Conservation (phyloP, 1,284 basidiomycete species). For the Afroboletus lepidellus region DNA sequence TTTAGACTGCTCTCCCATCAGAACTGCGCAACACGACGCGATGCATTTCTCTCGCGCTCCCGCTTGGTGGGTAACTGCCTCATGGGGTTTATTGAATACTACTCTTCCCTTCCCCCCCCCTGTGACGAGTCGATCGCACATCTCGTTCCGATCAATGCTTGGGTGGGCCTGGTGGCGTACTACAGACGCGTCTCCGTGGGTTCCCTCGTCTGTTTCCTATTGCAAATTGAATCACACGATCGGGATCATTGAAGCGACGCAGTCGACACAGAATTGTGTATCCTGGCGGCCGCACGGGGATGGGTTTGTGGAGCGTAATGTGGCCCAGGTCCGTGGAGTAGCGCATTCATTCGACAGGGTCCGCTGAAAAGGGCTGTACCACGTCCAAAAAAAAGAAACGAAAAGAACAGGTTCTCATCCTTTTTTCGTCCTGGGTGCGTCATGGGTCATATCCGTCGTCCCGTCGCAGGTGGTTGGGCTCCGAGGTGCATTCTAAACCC, state of each 20-base stretch:
- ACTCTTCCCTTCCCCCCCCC: too few species aligned
- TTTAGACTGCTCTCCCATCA: constrained; percentile 13
- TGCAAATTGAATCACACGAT: constrained; percentile 25
- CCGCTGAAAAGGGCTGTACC: constrained; percentile 10
- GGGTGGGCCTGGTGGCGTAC: constrained; percentile 21
- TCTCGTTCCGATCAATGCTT: constrained; percentile 26
- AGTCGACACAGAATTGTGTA: constrained; percentile 14
- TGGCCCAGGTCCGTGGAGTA: constrained; percentile 25
- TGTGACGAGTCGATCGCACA: constrained; percentile 20
- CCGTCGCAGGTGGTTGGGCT: not conserved
- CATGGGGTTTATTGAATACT: constrained; percentile 16
- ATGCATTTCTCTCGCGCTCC: constrained; percentile 9
- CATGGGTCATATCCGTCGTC: constrained; percentile 26
- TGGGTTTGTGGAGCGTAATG: constrained; percentile 21
- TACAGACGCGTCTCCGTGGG: constrained; percentile 23
- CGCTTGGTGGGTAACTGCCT: constrained; percentile 20
- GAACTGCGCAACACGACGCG: constrained; percentile 6
- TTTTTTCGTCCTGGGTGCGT: constrained; percentile 8
- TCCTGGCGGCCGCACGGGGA: constrained; percentile 10
- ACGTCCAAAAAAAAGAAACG: not conserved
- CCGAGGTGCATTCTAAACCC: constrained; percentile 9
- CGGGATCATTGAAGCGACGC: constrained; percentile 23
- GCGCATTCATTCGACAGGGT: constrained; percentile 19
- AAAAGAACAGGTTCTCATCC: not conserved
- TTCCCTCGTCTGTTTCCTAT: constrained; percentile 24